Evolutionary conservation across 225 moss, liverwort and hornwort genomes (phyloP), one percentile per base, ranked within the genome.

Genomic region (Asterella californica): DNA sequence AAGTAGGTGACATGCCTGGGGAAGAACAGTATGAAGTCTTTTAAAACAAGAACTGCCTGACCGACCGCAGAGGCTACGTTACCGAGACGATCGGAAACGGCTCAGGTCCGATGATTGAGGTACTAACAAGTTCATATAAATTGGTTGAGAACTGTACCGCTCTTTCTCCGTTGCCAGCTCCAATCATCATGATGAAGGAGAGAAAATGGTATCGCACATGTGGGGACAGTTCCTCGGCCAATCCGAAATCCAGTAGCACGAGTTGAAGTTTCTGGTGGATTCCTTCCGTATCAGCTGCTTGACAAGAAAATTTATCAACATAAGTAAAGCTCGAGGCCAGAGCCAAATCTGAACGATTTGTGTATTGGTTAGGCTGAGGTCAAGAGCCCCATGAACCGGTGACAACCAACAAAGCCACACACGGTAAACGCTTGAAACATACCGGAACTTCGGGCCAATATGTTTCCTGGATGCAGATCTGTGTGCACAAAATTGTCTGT

Each of bases 401-500:
- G 66, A 9, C 34, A 18, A 27, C 48, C 27, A 27, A 25, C 59
- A 42, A 77, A 15, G 24, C 12, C 18, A 48, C 47, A 22, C 54
- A 22, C 15, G 24, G 4, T 47, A 8, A 9, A 48, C 19, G 21
- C n/a, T n/a, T 48, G 10, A 52, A 52, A 30, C 50, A 30, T 86
- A 96, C 92, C 93, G 83, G 90, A 85, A 85, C 88, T 90, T 76
- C 96, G 86, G 59, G 94, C 96, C 64, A 97, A 70, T 73, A 97
- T 97, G 77, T 97, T 97, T 60, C 97, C 97, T 71, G 97, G 94
- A 74, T 97, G 97, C 80, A 97, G 79, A 85, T 97, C 97, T 2
- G 97, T 97, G 83, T 97, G 97, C 29, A 97, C 92, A 72, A 97
- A 97, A 75, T 97, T 97, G 77, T 97, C 97, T 18, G 90, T 90